A percentile compares a stretch with the other conserved stretches of the same genome.
Conservation (phyloP, 129 eudicot species). For the Heracleum sosnowskyi region DNA sequence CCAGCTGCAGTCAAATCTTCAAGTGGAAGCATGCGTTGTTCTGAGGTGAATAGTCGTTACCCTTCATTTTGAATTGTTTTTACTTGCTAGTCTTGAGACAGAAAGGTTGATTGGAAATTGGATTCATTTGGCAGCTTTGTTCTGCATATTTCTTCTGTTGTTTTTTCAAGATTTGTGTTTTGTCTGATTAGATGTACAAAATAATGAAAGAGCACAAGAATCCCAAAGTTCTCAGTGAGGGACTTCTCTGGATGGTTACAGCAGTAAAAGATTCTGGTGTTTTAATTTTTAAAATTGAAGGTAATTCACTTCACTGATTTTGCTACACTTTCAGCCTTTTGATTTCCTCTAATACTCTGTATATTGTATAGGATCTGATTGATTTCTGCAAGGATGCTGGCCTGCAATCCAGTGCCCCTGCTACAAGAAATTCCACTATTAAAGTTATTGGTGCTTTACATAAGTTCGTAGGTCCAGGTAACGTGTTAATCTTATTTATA, state of each 20-base stretch:
- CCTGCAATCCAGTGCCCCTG: slow-evolving; percentile 96
- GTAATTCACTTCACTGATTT: slow-evolving; percentile 18
- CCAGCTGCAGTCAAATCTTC: no score
- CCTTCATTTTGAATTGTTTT: no score
- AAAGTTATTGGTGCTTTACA: slow-evolving; percentile 79
- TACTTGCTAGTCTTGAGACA: no score
- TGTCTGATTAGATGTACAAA: slow-evolving; percentile 50
- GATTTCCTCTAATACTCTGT: background rate
- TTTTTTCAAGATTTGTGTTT: background rate
- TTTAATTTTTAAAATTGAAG: slow-evolving; percentile 70
- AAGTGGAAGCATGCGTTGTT: no score
- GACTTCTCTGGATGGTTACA: slow-evolving; percentile 92
- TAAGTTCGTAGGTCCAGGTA: slow-evolving; percentile 95
- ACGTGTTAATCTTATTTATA: slow-evolving; percentile 8
- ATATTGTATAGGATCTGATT: slow-evolving; percentile 52
- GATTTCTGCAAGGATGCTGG: slow-evolving; percentile 98
- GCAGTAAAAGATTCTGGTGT: slow-evolving; percentile 92
- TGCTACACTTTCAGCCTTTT: no score
- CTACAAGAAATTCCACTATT: slow-evolving; percentile 90
- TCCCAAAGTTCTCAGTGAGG: slow-evolving; percentile 97
- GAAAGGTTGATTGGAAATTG: no score
- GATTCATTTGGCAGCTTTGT: slow-evolving; percentile 3
- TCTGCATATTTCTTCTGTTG: slow-evolving; percentile 1
- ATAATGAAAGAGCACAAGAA: slow-evolving; percentile 99
- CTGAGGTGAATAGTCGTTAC: no score